A percentile compares a stretch with the other conserved stretches of the same genome.
Evolutionary conservation across 1,284 basidiomycete genomes (phyloP).

Genomic region (Trichosporon ovoides): DNA sequence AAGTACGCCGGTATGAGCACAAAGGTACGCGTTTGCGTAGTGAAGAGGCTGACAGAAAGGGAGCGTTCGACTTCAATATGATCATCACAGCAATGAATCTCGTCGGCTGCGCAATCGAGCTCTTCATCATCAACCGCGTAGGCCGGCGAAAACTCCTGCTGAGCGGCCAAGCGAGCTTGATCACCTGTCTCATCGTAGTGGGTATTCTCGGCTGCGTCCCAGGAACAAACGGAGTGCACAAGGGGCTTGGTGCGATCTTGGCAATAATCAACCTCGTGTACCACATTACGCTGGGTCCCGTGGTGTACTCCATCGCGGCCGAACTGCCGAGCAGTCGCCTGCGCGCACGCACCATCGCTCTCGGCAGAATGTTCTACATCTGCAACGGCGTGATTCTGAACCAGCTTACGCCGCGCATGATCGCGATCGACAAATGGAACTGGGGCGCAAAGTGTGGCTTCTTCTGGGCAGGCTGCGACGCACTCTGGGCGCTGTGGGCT

Average conservation of each 20-base stretch:
- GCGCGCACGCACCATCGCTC: slow-evolving; percentile 50
- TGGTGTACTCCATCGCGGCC: slow-evolving; percentile 17
- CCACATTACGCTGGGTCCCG: slow-evolving; percentile 30
- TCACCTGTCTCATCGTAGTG: neutral
- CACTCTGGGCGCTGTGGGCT: slow-evolving; percentile 4
- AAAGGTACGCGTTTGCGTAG: slow-evolving; percentile 7
- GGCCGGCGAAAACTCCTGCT: slow-evolving; percentile 39
- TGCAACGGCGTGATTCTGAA: slow-evolving; percentile 39
- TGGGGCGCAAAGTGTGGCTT: slow-evolving; percentile 14
- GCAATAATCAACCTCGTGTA: slow-evolving; percentile 29
- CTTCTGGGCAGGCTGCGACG: slow-evolving; percentile 13
- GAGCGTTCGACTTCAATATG: slow-evolving; percentile 35
- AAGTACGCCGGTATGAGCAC: slow-evolving; percentile 37
- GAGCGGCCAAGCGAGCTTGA: neutral
- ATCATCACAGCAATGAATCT: slow-evolving; percentile 39
- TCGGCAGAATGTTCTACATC: slow-evolving; percentile 49
- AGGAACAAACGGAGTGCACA: neutral
- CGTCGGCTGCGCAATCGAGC: slow-evolving; percentile 41
- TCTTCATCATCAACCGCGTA: slow-evolving; percentile 39
- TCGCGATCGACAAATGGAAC: slow-evolving; percentile 22
- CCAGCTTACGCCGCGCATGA: slow-evolving; percentile 47
- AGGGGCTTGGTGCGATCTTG: slow-evolving; percentile 12
- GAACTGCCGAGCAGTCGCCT: slow-evolving; percentile 20
- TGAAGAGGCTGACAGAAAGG: neutral
- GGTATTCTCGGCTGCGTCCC: slow-evolving; percentile 6